Percentiles rank a stretch among this genome's conserved stretches.
These are phyloP conservation scores for Phoma herbarum DNA, from an alignment of 2,329 filamentous ascomycete species.

Conservation along the genomic window DNA sequence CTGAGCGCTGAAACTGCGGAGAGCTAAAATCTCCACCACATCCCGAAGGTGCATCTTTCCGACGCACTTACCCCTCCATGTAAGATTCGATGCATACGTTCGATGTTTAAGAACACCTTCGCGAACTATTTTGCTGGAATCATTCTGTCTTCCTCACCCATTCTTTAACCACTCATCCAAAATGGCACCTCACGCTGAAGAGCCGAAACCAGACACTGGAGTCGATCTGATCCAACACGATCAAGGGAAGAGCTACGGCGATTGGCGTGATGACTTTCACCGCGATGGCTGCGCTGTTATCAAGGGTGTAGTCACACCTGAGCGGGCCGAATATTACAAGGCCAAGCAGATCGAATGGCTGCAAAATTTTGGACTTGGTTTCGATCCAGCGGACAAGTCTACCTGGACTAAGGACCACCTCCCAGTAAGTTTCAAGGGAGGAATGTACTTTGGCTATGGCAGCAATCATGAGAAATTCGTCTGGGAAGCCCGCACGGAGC, in stretches of 20 bases:
- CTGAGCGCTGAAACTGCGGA: too few species aligned
- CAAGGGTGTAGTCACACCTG: background rate
- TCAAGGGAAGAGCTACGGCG: background rate
- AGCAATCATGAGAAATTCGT: background rate
- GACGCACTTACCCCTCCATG: background rate
- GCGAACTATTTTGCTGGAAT: background rate
- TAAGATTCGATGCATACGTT: background rate
- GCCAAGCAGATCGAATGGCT: constrained; percentile 1
- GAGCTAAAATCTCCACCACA: background rate
- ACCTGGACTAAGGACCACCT: background rate
- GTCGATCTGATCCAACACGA: background rate
- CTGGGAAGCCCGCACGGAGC: background rate
- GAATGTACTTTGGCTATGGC: background rate
- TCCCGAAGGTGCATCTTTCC: background rate
- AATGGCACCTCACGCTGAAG: background rate
- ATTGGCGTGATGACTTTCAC: background rate
- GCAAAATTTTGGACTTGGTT: background rate
- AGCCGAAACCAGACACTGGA: background rate
- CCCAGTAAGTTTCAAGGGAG: background rate
- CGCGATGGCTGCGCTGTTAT: background rate
- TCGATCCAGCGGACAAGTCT: background rate
- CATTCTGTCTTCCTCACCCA: background rate
- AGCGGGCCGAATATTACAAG: background rate
- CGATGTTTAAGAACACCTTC: background rate
- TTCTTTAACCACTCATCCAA: background rate